Conservation (phyloP, 176 grass and related monocot species). For the Aegilops speltoides region DNA sequence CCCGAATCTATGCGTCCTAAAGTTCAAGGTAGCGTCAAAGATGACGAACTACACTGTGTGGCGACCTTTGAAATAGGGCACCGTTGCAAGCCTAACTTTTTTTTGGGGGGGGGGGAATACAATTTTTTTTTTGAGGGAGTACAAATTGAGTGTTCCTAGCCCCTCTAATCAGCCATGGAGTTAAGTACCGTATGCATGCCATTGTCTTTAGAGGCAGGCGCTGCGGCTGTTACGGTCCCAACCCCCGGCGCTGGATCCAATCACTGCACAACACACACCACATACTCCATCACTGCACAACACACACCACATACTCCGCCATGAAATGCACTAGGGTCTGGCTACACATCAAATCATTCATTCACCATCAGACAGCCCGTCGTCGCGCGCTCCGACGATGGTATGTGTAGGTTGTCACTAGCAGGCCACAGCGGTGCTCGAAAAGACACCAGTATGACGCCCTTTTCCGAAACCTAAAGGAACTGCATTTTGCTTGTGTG, state of each 20-base stretch:
- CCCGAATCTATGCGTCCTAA: neutral
- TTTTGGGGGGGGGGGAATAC: neutral
- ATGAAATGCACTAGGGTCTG: no score
- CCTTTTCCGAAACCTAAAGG: conserved; percentile 13
- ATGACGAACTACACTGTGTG: neutral
- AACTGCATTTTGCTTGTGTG: no score
- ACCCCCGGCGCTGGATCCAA: neutral
- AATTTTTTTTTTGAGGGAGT: no score
- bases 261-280: no score
- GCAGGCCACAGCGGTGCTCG: conserved; percentile 1
- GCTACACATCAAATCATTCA: conserved; percentile 24
- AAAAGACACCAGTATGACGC: neutral
- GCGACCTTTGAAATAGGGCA: neutral
- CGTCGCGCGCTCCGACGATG: neutral
- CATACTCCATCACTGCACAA: no score
- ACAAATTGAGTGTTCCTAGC: no score
- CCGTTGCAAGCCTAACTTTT: neutral
- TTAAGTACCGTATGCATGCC: no score
- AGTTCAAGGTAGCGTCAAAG: neutral
- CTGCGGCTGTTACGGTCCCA: no score
- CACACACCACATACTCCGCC: no score
- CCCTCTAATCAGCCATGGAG: no score
- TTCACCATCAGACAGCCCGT: conserved; percentile 28
- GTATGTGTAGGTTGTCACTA: conserved; percentile 26
- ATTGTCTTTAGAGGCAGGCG: no score